Evolutionary conservation across 2,329 filamentous ascomycete genomes (phyloP), one percentile per base, ranked within the genome.

Genomic region (Clonostachys rhizophaga): DNA sequence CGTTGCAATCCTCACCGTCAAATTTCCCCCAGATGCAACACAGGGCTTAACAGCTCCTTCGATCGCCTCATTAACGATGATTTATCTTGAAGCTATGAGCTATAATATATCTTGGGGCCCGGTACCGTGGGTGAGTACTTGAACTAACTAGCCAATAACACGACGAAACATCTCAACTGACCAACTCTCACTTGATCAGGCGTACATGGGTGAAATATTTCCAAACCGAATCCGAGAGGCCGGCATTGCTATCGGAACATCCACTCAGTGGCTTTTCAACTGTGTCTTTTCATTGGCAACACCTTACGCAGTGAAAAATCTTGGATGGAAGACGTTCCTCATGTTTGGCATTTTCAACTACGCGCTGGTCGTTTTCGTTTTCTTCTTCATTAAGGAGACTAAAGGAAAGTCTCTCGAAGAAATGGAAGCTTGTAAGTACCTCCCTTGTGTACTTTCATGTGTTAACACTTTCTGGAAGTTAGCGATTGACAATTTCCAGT

Each of bases 91-190:
- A 60, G 72, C 71, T 11, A 68, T 79, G 57, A 69, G 66, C 4
- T 80, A 76, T 48, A 58, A 59, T 34, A 70, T 75, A 37, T 72
- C 68, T 0, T 79, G 74, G 74, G 75, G 75, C 2, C 74, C 74
- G 1, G 64, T 78, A 4, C 69, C 72, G 14, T 79, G 75, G 74
- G 62, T 65, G 4, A 30, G 24, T 30, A 30, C 24, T 30, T 3
- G 10, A 9, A 4, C 10, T 10, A 30, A 1, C 9, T 4, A 10
- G 9, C 24, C 3, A 30, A 30, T 6, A 4, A 9, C 9, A 30
- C 24, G 24, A 30, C 3, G 24, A 3, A 30, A 30, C 8, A 4
- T 30, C 24, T 30, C 24, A 30, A 30, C 24, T 30, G 9, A 30
- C 24, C 10, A 4, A 10, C 9, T 10, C 8, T 10, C 8, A 30